Evolutionary conservation across 164 flowering plant species (phyloP), one percentile per base, ranked within the genome.

Genomic region (Umbilicus rupestris): DNA sequence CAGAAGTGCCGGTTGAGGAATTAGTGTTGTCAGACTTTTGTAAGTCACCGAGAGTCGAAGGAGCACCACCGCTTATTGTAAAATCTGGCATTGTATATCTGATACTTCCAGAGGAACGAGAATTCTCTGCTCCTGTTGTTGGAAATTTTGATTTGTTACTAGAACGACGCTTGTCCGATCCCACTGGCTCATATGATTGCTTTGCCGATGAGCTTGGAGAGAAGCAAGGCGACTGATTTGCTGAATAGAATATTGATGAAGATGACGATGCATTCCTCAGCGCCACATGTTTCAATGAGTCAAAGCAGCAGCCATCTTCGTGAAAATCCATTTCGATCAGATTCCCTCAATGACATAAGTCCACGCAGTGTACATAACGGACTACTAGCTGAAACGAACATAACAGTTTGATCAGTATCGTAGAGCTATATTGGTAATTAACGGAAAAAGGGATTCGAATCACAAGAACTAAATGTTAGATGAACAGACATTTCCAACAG

Each of bases 211-310:
- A 83, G 69, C 84, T 81, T 39, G 97, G 97, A 52, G 97, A 89
- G 79, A 89, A 89, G 75, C 91, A 89, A 0, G 99, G 99, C 0
- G 99, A 89, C 65, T 88, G 96, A 63, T 73, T 84, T 20, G 96
- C 97, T 20, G 99, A 94, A 62, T 83, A 80, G 68, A 94, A 94
- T 63, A 83, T 74, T 0, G 99, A 87, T 7, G 99, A 94, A 16
- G 99, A 88, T 57, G 99, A 87, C 4, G 99, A 94, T 58, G 84
- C 74, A 68, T 83, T 94, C 63, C 93, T 81, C 37, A 79, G 79
- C 33, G 87, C 84, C 33, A 82, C 78, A 39, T 78, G 70, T 2
- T 80, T 76, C 31, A 78, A 63, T 17, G 85, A 73, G 69, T 75
- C 79, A 31, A 84, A 70, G 68, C 82, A 78, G 70, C 82, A 81